phyloP scores from a whole-genome alignment of 2,329 filamentous ascomycete species.

The Exserohilum rostratum region DNA sequence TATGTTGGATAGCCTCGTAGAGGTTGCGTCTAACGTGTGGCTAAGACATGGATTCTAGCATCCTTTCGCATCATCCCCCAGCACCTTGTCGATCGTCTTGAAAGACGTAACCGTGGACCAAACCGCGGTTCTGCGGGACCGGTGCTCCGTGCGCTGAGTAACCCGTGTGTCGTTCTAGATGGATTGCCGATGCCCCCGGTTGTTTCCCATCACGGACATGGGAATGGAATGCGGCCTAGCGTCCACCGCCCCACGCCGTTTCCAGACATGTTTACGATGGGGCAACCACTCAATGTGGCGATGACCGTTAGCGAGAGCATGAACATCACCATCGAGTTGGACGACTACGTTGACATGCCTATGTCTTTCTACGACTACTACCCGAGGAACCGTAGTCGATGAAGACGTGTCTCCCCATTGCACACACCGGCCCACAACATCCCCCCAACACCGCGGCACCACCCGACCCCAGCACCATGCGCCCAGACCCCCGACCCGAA shows the following conservation, averaged over 20 bases:
- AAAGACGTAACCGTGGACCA: constrained; percentile 1
- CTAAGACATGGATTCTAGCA: constrained; percentile 19
- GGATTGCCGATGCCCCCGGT: not conserved
- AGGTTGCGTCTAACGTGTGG: constrained; percentile 19
- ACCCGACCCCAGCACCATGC: constrained; percentile 11
- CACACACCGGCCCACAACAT: constrained; percentile 15
- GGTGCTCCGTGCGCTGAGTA: not conserved
- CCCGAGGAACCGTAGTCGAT: not conserved
- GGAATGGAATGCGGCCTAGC: not conserved
- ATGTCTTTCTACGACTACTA: not conserved
- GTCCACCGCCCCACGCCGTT: not conserved
- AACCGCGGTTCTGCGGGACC: not conserved
- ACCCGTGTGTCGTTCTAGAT: not conserved
- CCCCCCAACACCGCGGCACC: constrained; percentile 18
- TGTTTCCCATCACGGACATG: not conserved
- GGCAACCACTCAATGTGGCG: not conserved
- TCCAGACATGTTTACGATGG: not conserved
- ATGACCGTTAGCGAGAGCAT: not conserved
- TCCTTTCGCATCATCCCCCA: constrained; percentile 1
- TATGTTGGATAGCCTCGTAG: constrained; percentile 20
- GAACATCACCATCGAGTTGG: not conserved
- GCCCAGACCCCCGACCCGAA: constrained; percentile 19
- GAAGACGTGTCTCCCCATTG: constrained; percentile 4
- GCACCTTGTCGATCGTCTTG: not conserved
- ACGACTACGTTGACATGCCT: not conserved